Conservation (phyloP, 2,329 filamentous ascomycete species). For the Byssochlamys sp. region DNA sequence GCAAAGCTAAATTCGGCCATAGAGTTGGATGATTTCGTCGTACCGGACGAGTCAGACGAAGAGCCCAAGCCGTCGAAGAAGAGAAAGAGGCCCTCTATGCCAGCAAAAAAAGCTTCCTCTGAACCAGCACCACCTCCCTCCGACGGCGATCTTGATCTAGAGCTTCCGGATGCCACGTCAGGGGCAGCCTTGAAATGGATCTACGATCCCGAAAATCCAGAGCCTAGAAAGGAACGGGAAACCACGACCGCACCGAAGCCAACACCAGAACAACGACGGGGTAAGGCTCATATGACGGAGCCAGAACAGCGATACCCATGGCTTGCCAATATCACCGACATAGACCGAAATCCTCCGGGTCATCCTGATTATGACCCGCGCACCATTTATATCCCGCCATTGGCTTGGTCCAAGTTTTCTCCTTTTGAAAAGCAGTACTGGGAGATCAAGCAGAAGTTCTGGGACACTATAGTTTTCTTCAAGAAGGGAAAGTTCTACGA, state of each 20-base stretch:
- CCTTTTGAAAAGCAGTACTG: slow-evolving; percentile 97
- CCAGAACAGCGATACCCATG: slow-evolving; percentile 81
- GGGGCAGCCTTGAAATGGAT: slow-evolving; percentile 79
- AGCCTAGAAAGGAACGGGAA: slow-evolving; percentile 42
- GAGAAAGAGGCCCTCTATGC: slow-evolving; percentile 52
- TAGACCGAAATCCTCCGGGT: slow-evolving; percentile 65
- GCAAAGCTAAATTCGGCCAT: slow-evolving; percentile 18
- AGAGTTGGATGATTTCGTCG: slow-evolving; percentile 81
- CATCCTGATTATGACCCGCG: slow-evolving; percentile 86
- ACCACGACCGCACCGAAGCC: slow-evolving; percentile 26
- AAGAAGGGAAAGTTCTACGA: slow-evolving; percentile 99
- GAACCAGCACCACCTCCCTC: slow-evolving; percentile 42
- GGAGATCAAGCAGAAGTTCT: slow-evolving; percentile 97
- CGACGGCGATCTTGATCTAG: slow-evolving; percentile 48
- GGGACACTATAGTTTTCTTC: slow-evolving; percentile 97
- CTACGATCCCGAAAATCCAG: slow-evolving; percentile 53
- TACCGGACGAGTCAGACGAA: slow-evolving; percentile 74
- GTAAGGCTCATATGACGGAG: slow-evolving; percentile 69
- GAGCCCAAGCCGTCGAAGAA: slow-evolving; percentile 56
- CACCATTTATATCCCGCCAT: slow-evolving; percentile 78
- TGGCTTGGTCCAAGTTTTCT: slow-evolving; percentile 72
- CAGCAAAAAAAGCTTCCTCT: slow-evolving; percentile 25
- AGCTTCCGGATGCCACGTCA: slow-evolving; percentile 44
- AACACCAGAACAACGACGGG: slow-evolving; percentile 32
- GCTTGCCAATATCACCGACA: slow-evolving; percentile 77